Percentiles rank a stretch among this genome's conserved stretches.
Evolutionary conservation across 768 basidiomycete species (phyloP).

Genomic region (Trametes punicea): DNA sequence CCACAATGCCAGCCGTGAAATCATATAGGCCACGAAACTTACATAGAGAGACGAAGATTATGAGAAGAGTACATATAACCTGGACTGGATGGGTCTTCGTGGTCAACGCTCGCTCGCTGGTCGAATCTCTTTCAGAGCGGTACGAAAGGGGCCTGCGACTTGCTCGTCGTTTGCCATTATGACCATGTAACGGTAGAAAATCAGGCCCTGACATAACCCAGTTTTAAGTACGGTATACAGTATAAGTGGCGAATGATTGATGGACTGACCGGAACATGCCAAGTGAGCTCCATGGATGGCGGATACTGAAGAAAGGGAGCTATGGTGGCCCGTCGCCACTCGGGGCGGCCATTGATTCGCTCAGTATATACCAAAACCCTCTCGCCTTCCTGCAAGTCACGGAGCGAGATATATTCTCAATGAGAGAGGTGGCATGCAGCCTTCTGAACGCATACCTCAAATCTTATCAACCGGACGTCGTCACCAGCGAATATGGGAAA

Average conservation of each 20-base stretch:
- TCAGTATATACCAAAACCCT: not conserved
- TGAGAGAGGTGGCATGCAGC: too few relatives aligned
- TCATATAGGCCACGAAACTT: too few relatives aligned
- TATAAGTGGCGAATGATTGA: not conserved
- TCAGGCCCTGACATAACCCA: not conserved
- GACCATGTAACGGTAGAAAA: not conserved
- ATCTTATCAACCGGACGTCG: too few relatives aligned
- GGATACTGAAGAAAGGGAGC: not conserved
- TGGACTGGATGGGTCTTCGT: too few relatives aligned
- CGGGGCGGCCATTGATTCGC: not conserved
- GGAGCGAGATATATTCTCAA: too few relatives aligned
- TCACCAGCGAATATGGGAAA: too few relatives aligned
- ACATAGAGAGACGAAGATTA: not conserved
- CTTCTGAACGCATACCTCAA: too few relatives aligned
- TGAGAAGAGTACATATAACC: not conserved
- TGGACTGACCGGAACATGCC: not conserved
- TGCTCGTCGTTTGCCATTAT: not conserved
- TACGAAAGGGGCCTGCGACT: not conserved
- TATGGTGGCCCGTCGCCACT: not conserved
- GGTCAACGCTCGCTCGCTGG: not conserved
- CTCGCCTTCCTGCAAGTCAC: not conserved
- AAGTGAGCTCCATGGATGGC: not conserved
- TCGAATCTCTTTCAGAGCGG: not conserved
- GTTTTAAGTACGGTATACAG: not conserved
- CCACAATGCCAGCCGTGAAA: too few relatives aligned